A percentile compares a stretch with the other conserved stretches of the same genome.
These are phyloP conservation scores for Phytophthora ohioensis DNA, from an alignment of 352 stramenopile genomes.

Conservation along the genomic window DNA sequence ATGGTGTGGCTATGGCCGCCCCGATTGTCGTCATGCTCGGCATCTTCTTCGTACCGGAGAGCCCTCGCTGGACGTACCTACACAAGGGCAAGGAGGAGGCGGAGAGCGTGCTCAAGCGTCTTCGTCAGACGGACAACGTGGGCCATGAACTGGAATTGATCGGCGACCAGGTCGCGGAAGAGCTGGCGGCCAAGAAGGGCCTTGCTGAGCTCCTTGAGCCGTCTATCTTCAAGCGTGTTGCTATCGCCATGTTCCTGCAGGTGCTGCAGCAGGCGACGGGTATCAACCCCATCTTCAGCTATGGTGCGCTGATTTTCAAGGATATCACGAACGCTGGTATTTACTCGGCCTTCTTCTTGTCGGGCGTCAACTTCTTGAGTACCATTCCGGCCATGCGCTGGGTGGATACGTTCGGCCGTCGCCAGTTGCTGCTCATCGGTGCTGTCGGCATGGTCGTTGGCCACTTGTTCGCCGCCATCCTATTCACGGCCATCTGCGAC, in stretches of 20 bases:
- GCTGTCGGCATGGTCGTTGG: constrained; percentile 53
- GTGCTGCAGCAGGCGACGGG: constrained; percentile 28
- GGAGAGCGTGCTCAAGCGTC: neutral
- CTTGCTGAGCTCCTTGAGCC: constrained; percentile 41
- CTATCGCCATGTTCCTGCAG: constrained; percentile 25
- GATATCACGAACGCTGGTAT: constrained; percentile 14
- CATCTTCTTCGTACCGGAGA: no score
- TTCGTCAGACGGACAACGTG: neutral
- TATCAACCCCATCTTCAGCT: constrained; percentile 42
- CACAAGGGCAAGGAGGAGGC: no score
- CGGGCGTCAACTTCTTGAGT: constrained; percentile 44
- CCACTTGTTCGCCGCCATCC: constrained; percentile 44
- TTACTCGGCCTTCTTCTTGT: constrained; percentile 24
- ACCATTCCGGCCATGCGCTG: constrained; percentile 51
- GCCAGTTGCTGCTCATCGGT: constrained; percentile 47
- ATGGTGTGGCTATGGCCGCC: no score
- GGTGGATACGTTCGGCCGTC: constrained; percentile 51
- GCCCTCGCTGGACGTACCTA: no score
- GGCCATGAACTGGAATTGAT: neutral
- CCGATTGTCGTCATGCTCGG: no score
- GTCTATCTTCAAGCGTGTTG: constrained; percentile 20
- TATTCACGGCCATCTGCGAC: constrained; percentile 48
- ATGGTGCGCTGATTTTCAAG: constrained; percentile 4
- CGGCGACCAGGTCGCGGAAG: constrained; percentile 32
- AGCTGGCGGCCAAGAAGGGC: constrained; percentile 26